These are phyloP conservation scores for Zostera marina DNA, from an alignment of 116 monocot genomes.

Conservation along the genomic window DNA sequence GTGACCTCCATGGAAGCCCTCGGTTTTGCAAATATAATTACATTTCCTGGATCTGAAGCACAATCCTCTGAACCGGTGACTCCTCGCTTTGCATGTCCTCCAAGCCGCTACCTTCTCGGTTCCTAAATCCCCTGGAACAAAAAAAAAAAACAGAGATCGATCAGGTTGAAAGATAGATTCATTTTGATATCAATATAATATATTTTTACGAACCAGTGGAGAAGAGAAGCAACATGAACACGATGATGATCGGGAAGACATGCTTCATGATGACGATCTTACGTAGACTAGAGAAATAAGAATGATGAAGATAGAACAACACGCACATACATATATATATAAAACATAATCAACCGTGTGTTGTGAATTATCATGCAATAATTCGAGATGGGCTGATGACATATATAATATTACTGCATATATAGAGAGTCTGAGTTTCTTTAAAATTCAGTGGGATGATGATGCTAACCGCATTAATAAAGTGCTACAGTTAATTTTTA, in stretches of 20 bases:
- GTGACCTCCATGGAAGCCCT: constrained; percentile 35
- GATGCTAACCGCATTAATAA: too few relatives aligned
- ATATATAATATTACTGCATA: too few relatives aligned
- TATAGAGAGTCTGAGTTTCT: too few relatives aligned
- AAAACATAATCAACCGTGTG: too few relatives aligned
- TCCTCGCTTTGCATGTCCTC: constrained; percentile 37
- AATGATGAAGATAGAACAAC: neutral
- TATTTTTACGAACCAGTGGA: neutral
- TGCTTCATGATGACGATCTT: neutral
- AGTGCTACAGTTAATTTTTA: too few relatives aligned
- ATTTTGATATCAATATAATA: neutral
- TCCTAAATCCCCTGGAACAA: neutral
- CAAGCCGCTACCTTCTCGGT: constrained; percentile 18
- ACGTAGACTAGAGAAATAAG: neutral
- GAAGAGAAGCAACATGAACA: constrained; percentile 12
- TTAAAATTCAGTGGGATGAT: too few relatives aligned
- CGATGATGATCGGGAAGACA: constrained; percentile 1
- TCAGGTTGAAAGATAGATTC: too few relatives aligned
- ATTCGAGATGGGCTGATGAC: too few relatives aligned
- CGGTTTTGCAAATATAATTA: constrained; percentile 37
- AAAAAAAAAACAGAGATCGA: neutral
- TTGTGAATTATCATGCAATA: too few relatives aligned
- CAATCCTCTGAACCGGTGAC: constrained; percentile 37
- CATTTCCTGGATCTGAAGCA: constrained; percentile 40
- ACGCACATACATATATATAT: too few relatives aligned